Evolutionary conservation across 208 protist genomes (phyloP).

Genomic region (Trypanosoma mega): DNA sequence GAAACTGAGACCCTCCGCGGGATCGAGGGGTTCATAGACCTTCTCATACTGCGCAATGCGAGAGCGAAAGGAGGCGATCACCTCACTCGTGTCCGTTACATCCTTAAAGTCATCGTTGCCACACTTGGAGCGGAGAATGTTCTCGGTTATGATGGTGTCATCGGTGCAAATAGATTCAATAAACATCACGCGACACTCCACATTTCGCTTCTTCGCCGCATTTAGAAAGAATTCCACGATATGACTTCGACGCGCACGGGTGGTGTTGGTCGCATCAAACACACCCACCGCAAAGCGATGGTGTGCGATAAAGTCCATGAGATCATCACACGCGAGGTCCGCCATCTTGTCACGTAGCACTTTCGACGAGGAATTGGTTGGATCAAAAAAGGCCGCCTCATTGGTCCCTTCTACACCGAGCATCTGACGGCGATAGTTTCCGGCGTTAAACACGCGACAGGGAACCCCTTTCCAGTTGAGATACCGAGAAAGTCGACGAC

Average conservation of each 20-base stretch:
- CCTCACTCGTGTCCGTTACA: conserved; percentile 68
- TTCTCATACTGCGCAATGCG: conserved; percentile 88
- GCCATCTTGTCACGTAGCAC: conserved; percentile 86
- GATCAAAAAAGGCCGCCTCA: conserved; percentile 73
- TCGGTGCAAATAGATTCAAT: conserved; percentile 93
- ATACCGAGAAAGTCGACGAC: conserved; percentile 80
- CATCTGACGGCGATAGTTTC: conserved; percentile 81
- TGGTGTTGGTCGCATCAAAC: conserved; percentile 93
- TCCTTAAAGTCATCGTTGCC: conserved; percentile 91
- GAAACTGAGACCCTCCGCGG: conserved; percentile 59
- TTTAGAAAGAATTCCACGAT: conserved; percentile 66
- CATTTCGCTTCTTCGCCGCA: conserved; percentile 30
- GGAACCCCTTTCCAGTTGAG: conserved; percentile 91
- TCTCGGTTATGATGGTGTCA: conserved; percentile 84
- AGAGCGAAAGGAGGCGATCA: conserved; percentile 77
- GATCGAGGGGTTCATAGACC: conserved; percentile 84
- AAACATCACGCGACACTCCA: conserved; percentile 84
- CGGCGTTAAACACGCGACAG: conserved; percentile 89
- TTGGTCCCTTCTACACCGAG: conserved; percentile 76
- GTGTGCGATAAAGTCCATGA: conserved; percentile 70
- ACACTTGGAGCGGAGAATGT: conserved; percentile 87
- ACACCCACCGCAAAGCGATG: conserved; percentile 81
- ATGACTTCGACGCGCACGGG: conserved; percentile 53
- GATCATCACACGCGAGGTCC: conserved; percentile 76
- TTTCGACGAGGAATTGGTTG: conserved; percentile 66